Percentiles rank a stretch among this genome's conserved stretches.
These are phyloP conservation scores for Solanum corneliomulleri DNA, from an alignment of 257 asterid species.

Conservation along the genomic window DNA sequence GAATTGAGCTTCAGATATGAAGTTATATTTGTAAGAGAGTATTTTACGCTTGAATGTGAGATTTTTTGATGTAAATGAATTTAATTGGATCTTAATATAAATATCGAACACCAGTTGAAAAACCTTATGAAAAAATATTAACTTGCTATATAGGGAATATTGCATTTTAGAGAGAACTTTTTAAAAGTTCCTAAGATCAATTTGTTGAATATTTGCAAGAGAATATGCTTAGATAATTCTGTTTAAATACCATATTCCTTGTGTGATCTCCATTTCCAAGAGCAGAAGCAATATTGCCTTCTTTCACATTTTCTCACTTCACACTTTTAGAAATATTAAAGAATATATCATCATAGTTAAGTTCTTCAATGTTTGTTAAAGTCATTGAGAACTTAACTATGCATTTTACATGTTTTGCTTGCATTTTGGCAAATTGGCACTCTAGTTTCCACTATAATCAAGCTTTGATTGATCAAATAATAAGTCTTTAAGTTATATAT, in stretches of 20 bases:
- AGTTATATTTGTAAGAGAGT: neutral
- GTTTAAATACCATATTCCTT: neutral
- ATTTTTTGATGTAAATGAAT: neutral
- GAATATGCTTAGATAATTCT: neutral
- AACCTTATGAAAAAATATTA: neutral
- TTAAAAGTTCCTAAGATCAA: neutral
- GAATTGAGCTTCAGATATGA: neutral
- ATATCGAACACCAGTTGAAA: neutral
- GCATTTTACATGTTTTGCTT: neutral
- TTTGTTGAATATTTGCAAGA: neutral
- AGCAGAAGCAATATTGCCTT: neutral
- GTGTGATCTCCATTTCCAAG: neutral
- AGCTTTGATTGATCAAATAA: no score
- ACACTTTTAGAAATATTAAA: neutral
- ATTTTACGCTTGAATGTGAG: rapidly evolving
- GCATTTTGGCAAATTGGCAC: no score
- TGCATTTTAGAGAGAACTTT: neutral
- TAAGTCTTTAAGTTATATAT: no score
- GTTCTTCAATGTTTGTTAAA: neutral
- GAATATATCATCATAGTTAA: neutral
- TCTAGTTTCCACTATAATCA: no score
- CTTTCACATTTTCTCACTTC: neutral
- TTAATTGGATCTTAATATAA: neutral
- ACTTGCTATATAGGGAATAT: neutral
- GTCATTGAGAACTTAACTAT: neutral